Evolutionary conservation across 2,329 filamentous ascomycete genomes (phyloP), one percentile per base, ranked within the genome.

Genomic region (Paracorniculantispora psalliotae): DNA sequence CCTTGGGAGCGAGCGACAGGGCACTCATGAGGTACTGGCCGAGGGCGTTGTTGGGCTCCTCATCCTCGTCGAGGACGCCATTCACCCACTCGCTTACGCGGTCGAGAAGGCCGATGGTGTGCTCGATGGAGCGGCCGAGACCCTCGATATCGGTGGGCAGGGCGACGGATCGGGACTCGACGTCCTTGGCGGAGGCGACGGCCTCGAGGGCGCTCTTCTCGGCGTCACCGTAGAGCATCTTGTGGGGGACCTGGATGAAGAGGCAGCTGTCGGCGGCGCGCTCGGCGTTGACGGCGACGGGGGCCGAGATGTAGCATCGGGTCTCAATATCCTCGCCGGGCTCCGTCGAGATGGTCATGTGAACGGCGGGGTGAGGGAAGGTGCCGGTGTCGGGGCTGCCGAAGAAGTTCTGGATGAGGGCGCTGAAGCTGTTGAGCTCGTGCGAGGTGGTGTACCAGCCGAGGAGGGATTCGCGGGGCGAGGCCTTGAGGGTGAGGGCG

Each of bases 331-430:
- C 88, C 77, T 91, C 83, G 68, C 92, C 92, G 46, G 94, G 86
- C 65, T 92, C 87, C 62, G 92, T 97, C 63, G 88, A 92, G 66
- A 97, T 91, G 63, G 94, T 99, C 74, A 99, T 82, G 79, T 99
- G 94, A 52, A 99, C 89, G 65, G 94, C 93, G n/a, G 94, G 94
- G 77, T 97, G 91, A 57, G 94, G 94, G 80, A 89, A 97, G 60
- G 94, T 99, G 72, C 94, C 94, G 65, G 96, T 96, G 71, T 96
- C 94, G 71, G 96, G 92, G 72, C 91, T 90, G 71, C 90, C 91
- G 82, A 97, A 99, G 82, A 97, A 99, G 83, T 99, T 99, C 79
- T 99, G 94, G 77, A 75, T 99, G 69, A 99, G 85, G 68, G 94
- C 94, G 73, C 89, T 94, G 83, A 99, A 99, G 73, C 89, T 96